Conservation (phyloP, 2,329 filamentous ascomycete species). For the Domatiomyces globalis region DNA sequence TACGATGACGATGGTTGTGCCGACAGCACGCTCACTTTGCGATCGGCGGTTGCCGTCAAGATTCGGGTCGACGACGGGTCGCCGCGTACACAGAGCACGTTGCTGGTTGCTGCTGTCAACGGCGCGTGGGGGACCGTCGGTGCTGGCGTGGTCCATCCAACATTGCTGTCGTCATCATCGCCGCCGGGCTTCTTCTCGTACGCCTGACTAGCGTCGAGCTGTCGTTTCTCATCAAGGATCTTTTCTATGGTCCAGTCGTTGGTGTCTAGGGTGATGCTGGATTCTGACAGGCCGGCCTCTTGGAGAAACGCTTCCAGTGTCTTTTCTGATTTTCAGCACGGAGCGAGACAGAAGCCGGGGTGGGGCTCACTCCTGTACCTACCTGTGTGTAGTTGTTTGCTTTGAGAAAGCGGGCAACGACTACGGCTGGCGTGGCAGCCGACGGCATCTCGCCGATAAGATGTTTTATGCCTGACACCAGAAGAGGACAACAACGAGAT, state of each 20-base stretch:
- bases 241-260: constrained; percentile 42
- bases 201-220: constrained; percentile 40
- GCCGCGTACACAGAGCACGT: constrained; percentile 18
- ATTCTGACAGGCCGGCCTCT: constrained; percentile 40
- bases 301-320: constrained; percentile 44
- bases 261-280: constrained; percentile 31
- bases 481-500: too few relatives aligned
- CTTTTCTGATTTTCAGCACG: constrained; percentile 20
- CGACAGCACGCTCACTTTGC: constrained; percentile 27
- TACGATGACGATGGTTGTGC: not conserved
- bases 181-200: constrained; percentile 42
- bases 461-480: not conserved
- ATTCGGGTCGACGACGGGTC: constrained; percentile 1
- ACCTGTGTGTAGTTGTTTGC: constrained; percentile 28
- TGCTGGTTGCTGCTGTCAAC: constrained; percentile 4
- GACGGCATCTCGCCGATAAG: constrained; percentile 12
- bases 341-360: not conserved
- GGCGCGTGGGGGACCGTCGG: not conserved
- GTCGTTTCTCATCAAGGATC: constrained; percentile 46
- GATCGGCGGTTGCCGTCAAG: constrained; percentile 2
- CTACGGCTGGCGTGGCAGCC: constrained; percentile 17
- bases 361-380: not conserved
- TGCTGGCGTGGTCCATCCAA: constrained; percentile 9
- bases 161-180: constrained; percentile 23
- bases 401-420: constrained; percentile 32